phyloP scores from a whole-genome alignment of 2,329 filamentous ascomycete genomes.

The Graphilbum sp. region DNA sequence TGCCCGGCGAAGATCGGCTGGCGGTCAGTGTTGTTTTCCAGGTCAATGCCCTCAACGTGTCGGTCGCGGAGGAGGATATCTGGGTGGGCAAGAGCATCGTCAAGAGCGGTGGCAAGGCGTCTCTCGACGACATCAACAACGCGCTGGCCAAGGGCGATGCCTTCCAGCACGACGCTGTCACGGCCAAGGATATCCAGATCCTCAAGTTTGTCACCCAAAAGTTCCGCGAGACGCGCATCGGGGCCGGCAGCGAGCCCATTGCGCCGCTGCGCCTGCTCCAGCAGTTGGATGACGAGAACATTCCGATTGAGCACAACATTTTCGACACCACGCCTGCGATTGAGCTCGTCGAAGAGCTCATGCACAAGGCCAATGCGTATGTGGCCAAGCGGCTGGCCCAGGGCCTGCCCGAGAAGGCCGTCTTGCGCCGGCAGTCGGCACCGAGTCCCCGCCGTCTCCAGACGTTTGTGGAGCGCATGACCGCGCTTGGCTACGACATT shows the following conservation, averaged over 20 bases:
- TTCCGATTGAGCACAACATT: slow-evolving; percentile 89
- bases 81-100: slow-evolving; percentile 92
- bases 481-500: slow-evolving; percentile 73
- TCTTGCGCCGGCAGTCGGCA: slow-evolving; percentile 71
- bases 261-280: slow-evolving; percentile 78
- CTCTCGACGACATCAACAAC: slow-evolving; percentile 72
- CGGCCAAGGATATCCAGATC: slow-evolving; percentile 62
- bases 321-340: slow-evolving; percentile 82
- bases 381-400: slow-evolving; percentile 71
- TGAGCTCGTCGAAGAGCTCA: slow-evolving; percentile 87
- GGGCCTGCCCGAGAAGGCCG: slow-evolving; percentile 76
- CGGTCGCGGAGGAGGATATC: slow-evolving; percentile 66
- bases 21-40: slow-evolving; percentile 88
- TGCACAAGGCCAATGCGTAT: slow-evolving; percentile 81
- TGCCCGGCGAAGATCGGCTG: slow-evolving; percentile 75
- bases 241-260: slow-evolving; percentile 61
- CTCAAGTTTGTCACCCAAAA: slow-evolving; percentile 73
- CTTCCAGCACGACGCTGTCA: slow-evolving; percentile 47
- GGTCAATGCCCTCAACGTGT: slow-evolving; percentile 65
- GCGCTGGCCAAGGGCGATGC: slow-evolving; percentile 50
- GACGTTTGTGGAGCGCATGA: slow-evolving; percentile 88
- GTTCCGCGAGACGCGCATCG: slow-evolving; percentile 77
- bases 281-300: slow-evolving; percentile 94
- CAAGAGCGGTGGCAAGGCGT: slow-evolving; percentile 76
- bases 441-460: slow-evolving; percentile 80